Conservation (phyloP, 495 filamentous ascomycete genomes). For the Podospora tetraspora region DNA sequence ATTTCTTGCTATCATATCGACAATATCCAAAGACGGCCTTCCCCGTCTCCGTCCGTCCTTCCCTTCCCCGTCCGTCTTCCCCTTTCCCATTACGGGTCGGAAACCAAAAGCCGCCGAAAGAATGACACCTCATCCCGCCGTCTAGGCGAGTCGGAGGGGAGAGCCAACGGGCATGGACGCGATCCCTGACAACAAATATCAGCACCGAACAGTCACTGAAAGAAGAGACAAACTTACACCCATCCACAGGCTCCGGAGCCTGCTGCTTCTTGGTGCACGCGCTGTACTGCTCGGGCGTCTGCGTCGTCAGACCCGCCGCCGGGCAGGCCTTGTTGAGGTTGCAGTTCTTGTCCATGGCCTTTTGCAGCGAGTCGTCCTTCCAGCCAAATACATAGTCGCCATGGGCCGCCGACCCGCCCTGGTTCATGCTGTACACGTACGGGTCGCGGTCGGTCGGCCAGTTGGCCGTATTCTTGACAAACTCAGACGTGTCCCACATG, state of each 20-base stretch:
- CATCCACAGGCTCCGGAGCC: constrained; percentile 46
- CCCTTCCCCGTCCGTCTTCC: background rate
- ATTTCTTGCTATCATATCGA: background rate
- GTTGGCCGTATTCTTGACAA: constrained; percentile 42
- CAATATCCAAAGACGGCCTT: background rate
- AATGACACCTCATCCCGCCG: constrained; percentile 28
- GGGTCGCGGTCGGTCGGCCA: constrained; percentile 55
- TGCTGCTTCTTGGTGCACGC: constrained; percentile 46
- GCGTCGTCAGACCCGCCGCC: constrained; percentile 40
- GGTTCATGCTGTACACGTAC: constrained; percentile 49
- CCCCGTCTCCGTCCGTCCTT: background rate
- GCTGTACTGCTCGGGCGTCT: constrained; percentile 41
- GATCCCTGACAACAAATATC: constrained; percentile 36
- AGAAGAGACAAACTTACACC: constrained; percentile 36
- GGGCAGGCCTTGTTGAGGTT: constrained; percentile 49
- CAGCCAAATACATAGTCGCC: constrained; percentile 80
- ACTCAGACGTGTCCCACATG: constrained; percentile 55
- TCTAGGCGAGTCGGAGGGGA: background rate
- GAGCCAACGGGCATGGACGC: constrained; percentile 43
- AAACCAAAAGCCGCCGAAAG: background rate
- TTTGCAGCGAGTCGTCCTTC: constrained; percentile 60
- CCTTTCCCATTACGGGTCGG: background rate
- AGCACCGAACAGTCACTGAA: background rate
- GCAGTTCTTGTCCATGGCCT: constrained; percentile 56
- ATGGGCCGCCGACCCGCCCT: constrained; percentile 52